Evolutionary conservation across 768 basidiomycete genomes (phyloP).

Genomic region (Suillus discolor): DNA sequence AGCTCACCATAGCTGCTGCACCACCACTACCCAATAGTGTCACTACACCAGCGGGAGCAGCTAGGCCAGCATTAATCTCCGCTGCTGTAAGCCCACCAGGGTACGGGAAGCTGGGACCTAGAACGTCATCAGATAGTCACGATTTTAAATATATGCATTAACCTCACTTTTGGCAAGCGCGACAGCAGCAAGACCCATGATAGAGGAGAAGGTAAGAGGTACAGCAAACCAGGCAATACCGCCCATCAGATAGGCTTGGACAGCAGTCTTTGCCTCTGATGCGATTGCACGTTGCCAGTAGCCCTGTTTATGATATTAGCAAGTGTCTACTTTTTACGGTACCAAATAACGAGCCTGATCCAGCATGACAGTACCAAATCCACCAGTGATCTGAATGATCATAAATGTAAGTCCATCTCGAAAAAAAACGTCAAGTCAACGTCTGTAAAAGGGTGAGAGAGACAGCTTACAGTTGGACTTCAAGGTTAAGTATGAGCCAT

Average conservation of each 20-base stretch:
- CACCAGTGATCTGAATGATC: slow-evolving; percentile 22
- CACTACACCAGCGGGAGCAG: slow-evolving; percentile 36
- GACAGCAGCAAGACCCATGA: slow-evolving; percentile 37
- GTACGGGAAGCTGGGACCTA: slow-evolving; percentile 45
- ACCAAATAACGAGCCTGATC: slow-evolving; percentile 13
- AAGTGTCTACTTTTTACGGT: background rate
- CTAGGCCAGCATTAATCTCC: slow-evolving; percentile 37
- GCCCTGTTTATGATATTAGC: slow-evolving; percentile 16
- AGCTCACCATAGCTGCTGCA: slow-evolving; percentile 36
- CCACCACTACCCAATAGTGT: slow-evolving; percentile 39
- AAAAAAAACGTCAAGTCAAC: background rate
- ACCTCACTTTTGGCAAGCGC: slow-evolving; percentile 24
- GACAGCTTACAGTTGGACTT: slow-evolving; percentile 27
- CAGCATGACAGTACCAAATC: slow-evolving; percentile 23
- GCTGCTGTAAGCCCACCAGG: slow-evolving; percentile 24
- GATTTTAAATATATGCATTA: background rate
- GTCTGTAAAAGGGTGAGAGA: background rate
- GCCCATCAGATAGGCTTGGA: slow-evolving; percentile 40
- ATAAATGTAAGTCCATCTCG: slow-evolving; percentile 19
- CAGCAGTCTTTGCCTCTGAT: slow-evolving; percentile 36
- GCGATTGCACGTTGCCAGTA: slow-evolving; percentile 44
- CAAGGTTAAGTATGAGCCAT: slow-evolving; percentile 41
- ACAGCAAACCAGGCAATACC: slow-evolving; percentile 44
- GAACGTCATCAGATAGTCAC: background rate
- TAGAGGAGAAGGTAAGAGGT: slow-evolving; percentile 40